Evolutionary conservation across 2,329 filamentous ascomycete genomes (phyloP), one percentile per base, ranked within the genome.

Genomic region (Cordyceps javanica): DNA sequence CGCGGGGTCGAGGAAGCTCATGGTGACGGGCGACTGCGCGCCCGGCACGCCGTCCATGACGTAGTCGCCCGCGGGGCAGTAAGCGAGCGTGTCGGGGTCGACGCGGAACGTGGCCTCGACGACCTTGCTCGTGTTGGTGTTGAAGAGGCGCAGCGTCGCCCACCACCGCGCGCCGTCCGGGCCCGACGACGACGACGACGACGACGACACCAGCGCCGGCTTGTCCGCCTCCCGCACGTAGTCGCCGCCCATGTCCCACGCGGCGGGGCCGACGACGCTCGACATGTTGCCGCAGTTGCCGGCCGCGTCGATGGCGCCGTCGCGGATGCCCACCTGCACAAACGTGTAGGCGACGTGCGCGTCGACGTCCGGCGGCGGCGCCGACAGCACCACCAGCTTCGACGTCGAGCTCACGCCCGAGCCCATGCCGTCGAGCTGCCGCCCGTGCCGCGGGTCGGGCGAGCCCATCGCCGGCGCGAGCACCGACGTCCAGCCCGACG

Each of bases 251-350:
- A 63, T 61, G 51, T 73, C 70, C 66, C 68, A 71, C 3, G 66
- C 66, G 44, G 65, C 64, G 0, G 88, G 87, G 0, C 87, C 88
- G 46, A 90, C 79, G 0, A 83, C 79, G 41, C 81, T 78, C 6
- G 77, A 82, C 85, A 91, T 87, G 67, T 90, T 90, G n/a, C 88
- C 88, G 66, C 87, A 90, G 64, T 90, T 91, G 25, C 86, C 83
- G 0, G 84, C 82, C 64, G 82, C 79, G 64, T 90, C 87, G 2
- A 91, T 76, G 32, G 74, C 71, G 5, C 74, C 73, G 62, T 86
- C 78, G 54, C 80, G 79, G 55, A 90, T 80, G 3, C 87, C 87
- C 7, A 90, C 74, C 39, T 86, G 83, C 1, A 87, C 81, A 66
- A 91, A 91, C 0, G 87, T 91, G 65, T 87, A 90, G 59, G 89